These are phyloP conservation scores for Bocquillonia castaneifolia DNA, from an alignment of 441 rosid species.

Conservation along the genomic window DNA sequence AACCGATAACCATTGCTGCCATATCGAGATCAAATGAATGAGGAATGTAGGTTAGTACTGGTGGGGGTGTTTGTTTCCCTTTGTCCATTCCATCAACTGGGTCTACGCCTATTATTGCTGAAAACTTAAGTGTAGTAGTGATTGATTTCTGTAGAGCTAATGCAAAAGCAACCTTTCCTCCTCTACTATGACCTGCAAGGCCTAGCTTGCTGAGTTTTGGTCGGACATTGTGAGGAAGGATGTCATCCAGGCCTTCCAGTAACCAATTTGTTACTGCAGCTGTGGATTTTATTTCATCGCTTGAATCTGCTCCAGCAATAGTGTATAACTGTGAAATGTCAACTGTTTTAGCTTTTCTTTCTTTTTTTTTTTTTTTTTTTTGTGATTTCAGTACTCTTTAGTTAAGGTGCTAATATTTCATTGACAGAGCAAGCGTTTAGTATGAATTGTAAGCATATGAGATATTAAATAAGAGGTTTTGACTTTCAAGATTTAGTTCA, in stretches of 20 bases:
- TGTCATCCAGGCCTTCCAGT: conserved; percentile 35
- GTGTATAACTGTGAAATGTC: conserved; percentile 45
- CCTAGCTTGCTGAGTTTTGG: conserved; percentile 59
- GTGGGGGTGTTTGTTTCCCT: conserved; percentile 75
- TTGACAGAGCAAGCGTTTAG: too few relatives aligned
- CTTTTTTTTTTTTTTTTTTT: background rate
- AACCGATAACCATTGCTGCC: conserved; percentile 69
- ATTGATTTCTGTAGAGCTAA: conserved; percentile 44
- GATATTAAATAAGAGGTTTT: too few relatives aligned
- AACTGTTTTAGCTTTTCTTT: background rate
- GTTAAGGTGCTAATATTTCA: too few relatives aligned
- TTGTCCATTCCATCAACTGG: conserved; percentile 79
- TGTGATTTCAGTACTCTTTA: background rate
- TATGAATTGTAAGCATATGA: too few relatives aligned
- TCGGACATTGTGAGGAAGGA: conserved; percentile 49
- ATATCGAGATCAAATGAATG: conserved; percentile 59
- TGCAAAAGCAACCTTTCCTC: conserved; percentile 79
- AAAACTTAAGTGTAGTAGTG: conserved; percentile 39
- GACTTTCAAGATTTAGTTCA: too few relatives aligned
- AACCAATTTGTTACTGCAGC: conserved; percentile 62
- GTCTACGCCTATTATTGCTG: conserved; percentile 73
- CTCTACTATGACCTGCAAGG: conserved; percentile 88
- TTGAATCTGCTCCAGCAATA: conserved; percentile 60
- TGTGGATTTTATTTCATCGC: conserved; percentile 52
- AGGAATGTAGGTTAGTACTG: conserved; percentile 61